Percentiles rank a stretch among this genome's conserved stretches.
phyloP scores from a whole-genome alignment of 2,329 filamentous ascomycete genomes.

The Phaeosphaeria sp. region DNA sequence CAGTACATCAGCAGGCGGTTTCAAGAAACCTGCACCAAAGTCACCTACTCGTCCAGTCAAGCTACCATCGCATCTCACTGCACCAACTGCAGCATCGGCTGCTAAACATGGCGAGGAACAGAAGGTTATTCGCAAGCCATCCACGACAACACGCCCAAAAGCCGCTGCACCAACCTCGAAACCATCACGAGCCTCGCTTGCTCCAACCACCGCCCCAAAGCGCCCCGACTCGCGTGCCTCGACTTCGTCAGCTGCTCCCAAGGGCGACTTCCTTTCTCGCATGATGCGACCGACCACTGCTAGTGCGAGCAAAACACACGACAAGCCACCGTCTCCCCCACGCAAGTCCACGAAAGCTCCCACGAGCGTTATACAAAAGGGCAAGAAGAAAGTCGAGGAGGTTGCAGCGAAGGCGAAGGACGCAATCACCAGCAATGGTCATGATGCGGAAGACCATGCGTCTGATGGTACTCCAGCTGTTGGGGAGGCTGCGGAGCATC shows the following conservation, averaged over 20 bases:
- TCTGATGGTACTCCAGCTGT: conserved; percentile 1
- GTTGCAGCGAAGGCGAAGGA: conserved; percentile 44
- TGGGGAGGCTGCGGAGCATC: conserved; percentile 17
- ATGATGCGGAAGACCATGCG: conserved; percentile 28
- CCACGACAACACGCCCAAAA: conserved; percentile 47
- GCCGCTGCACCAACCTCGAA: conserved; percentile 31
- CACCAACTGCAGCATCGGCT: conserved; percentile 72
- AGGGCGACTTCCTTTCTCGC: conserved; percentile 76
- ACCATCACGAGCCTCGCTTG: conserved; percentile 46
- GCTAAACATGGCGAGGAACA: conserved; percentile 60
- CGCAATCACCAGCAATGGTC: conserved; percentile 35
- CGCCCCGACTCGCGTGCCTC: conserved; percentile 58
- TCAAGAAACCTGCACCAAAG: conserved; percentile 52
- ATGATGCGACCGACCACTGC: conserved; percentile 81
- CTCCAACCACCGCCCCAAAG: conserved; percentile 49
- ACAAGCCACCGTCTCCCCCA: conserved; percentile 60
- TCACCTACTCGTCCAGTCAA: conserved; percentile 73
- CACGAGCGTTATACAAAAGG: conserved; percentile 36
- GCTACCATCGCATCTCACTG: conserved; percentile 70
- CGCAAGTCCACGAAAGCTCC: conserved; percentile 34
- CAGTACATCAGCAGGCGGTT: conserved; percentile 34
- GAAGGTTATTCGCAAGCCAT: conserved; percentile 49
- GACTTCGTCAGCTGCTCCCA: conserved; percentile 63
- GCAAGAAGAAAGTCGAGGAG: conserved; percentile 47
- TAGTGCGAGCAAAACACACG: conserved; percentile 70